Conservation (phyloP, 2,329 filamentous ascomycete genomes). For the Phoma sp. region DNA sequence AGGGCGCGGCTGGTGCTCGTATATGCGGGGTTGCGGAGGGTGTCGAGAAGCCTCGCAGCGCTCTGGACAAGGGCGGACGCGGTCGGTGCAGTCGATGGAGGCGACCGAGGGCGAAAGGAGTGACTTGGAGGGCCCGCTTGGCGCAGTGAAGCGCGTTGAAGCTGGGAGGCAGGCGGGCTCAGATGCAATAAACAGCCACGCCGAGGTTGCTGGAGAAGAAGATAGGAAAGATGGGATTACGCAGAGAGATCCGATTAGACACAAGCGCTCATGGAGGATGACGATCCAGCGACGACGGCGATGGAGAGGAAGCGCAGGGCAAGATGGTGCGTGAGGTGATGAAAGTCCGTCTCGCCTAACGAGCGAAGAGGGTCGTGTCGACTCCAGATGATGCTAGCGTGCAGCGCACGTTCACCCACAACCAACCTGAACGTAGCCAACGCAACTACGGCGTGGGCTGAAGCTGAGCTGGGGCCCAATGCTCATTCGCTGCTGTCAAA, state of each 20-base stretch:
- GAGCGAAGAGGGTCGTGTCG: conserved; percentile 3
- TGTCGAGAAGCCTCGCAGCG: conserved; percentile 17
- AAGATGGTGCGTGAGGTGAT: conserved; percentile 23
- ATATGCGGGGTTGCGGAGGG: conserved; percentile 11
- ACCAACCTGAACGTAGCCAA: not conserved
- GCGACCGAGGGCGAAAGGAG: conserved; percentile 32
- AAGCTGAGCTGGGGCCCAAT: conserved; percentile 2
- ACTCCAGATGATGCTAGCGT: conserved; percentile 3
- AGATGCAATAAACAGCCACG: conserved; percentile 48
- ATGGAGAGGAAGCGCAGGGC: conserved; percentile 21
- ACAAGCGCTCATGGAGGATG: conserved; percentile 35
- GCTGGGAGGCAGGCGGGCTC: conserved; percentile 18
- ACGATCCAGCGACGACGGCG: conserved; percentile 24
- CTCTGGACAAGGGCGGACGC: not conserved
- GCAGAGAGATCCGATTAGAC: conserved; percentile 37
- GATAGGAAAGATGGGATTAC: conserved; percentile 45
- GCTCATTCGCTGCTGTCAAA: too few species aligned
- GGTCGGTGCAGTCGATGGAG: conserved; percentile 11
- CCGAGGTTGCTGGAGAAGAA: conserved; percentile 47
- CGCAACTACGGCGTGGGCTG: not conserved
- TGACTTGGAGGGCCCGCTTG: conserved; percentile 28
- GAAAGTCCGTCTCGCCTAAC: conserved; percentile 13
- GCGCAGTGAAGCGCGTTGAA: conserved; percentile 20
- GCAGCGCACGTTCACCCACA: conserved; percentile 12
- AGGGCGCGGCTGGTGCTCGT: conserved; percentile 2